Percentiles rank a stretch among this genome's conserved stretches.
These are phyloP conservation scores for Quercus cerris DNA, from an alignment of 306 rosid genomes.

Conservation along the genomic window DNA sequence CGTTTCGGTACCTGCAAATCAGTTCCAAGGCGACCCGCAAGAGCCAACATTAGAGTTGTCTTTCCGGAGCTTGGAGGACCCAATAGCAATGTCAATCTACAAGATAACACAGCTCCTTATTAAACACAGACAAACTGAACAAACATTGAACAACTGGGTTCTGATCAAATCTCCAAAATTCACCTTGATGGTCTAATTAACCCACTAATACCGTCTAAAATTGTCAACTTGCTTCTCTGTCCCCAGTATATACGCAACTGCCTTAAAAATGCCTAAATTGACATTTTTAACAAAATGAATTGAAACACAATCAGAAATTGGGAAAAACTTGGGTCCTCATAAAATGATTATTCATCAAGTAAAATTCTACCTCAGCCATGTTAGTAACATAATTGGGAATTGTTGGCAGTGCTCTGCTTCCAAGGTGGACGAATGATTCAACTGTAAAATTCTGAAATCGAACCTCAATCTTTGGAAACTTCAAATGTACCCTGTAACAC, in stretches of 20 bases:
- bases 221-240: slow-evolving; percentile 81
- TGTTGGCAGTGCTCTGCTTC: slow-evolving; percentile 96
- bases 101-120: slow-evolving; percentile 4
- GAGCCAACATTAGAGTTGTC: slow-evolving; percentile 83
- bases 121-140: background rate
- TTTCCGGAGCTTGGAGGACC: slow-evolving; percentile 99
- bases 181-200: slow-evolving; percentile 89
- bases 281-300: background rate
- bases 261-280: slow-evolving; percentile 61
- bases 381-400: slow-evolving; percentile 87
- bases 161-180: background rate
- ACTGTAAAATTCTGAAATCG: slow-evolving; percentile 75
- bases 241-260: slow-evolving; percentile 45
- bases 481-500: slow-evolving; percentile 64
- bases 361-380: slow-evolving; percentile 66
- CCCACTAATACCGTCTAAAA: slow-evolving; percentile 72
- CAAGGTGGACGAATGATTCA: slow-evolving; percentile 83
- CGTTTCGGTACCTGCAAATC: slow-evolving; percentile 70
- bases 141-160: slow-evolving; percentile 5
- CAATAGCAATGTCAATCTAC: slow-evolving; percentile 78
- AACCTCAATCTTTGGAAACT: slow-evolving; percentile 92
- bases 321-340: background rate
- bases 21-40: slow-evolving; percentile 87
- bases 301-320: background rate
- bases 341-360: background rate